Evolutionary conservation across 768 basidiomycete genomes (phyloP), one percentile per base, ranked within the genome.

Genomic region (Suillus placidus): DNA sequence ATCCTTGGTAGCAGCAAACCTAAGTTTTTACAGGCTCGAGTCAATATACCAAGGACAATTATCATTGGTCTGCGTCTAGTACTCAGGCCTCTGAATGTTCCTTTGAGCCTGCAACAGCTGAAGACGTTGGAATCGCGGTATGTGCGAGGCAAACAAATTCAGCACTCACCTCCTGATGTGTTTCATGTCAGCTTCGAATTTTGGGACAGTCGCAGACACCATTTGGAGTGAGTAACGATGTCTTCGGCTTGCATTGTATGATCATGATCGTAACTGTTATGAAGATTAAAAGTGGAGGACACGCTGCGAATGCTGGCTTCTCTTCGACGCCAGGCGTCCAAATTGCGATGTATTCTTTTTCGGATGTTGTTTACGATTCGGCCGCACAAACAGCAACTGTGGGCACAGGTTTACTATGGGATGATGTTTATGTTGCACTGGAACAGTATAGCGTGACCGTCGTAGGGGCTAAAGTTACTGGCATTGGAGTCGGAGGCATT

Each of bases 231-330:
- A 26, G 76, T 61, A 34, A 54, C 18, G 16, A 10, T 32, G 12
- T 0, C 30, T 62, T 62, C 4, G 30, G 45, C 20, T 16, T 47
- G 8, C 14, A 26, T 32, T 20, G 3, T 14, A 16, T 23, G 14
- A 9, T 37, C 13, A 56, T 18, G 13, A 30, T n/a, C 26, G 26
- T 30, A 12, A 54, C 6, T 52, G 20, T 35, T 9, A 64, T 0
- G 2, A 47, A 88, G 87, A 79, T 89, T 35, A 88, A 87, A 72
- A 82, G 86, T 23, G 86, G 87, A n/a, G 87, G 88, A 0, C 88
- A 89, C 68, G 62, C 82, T 0, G 65, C 78, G 0, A 88, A 88
- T 66, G 83, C 79, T 0, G 83, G 83, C 0, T 87, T 87, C 68
- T 86, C 86, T 0, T 89, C 88, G 0, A 88, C 87, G 0, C 47